Base-by-base conservation (phyloP, 192 early-diverging fungal species). In the Obelidium mucronatum region DNA sequence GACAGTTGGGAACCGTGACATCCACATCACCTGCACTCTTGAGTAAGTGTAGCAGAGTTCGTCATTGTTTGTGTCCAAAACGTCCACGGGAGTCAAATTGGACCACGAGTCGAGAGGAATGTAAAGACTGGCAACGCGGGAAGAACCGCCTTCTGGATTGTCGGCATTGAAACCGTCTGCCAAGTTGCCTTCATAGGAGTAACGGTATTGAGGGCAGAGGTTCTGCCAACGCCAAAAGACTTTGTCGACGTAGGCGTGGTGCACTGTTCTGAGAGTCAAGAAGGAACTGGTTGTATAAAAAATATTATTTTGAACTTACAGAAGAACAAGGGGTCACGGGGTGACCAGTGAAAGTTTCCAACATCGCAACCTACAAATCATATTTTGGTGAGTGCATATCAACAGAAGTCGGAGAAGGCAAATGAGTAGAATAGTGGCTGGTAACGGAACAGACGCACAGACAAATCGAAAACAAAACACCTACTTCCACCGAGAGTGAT, bases 241-340 rank as follows among this genome's bases (percentile, higher is more conserved):
- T 42, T 81, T 81, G 65, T 81, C 80, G 26, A 78, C 73, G 33
- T 73, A 74, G 48, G 36, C 73, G 54, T 81, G 80, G 76, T 81
- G 80, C 64, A 81, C n/a, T n/a, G n/a, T n/a, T n/a, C n/a, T n/a
- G n/a, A n/a, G n/a, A n/a, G n/a, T n/a, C 11, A 31, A 22, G 24
- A 59, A 30, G 11, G n/a, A 31, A 6, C 26, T 59, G 56, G n/a
- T 6, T 22, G 31, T 19, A 22, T 59, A 8, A 22, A 5, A n/a
- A 11, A 11, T 11, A 59, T 6, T 59, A 6, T 11, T 8, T 59
- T 59, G 24, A 59, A 59, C n/a, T 59, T 59, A 11, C 8, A 48
- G 19, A 48, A 48, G 63, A 22, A 40, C 28, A n/a, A 35, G 8
- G 44, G 44, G 19, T 48, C 62, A 19, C 62, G 26, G 3, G 73